These are phyloP conservation scores for Aspergillus bertholletiae DNA, from an alignment of 495 filamentous ascomycete species.

Conservation along the genomic window DNA sequence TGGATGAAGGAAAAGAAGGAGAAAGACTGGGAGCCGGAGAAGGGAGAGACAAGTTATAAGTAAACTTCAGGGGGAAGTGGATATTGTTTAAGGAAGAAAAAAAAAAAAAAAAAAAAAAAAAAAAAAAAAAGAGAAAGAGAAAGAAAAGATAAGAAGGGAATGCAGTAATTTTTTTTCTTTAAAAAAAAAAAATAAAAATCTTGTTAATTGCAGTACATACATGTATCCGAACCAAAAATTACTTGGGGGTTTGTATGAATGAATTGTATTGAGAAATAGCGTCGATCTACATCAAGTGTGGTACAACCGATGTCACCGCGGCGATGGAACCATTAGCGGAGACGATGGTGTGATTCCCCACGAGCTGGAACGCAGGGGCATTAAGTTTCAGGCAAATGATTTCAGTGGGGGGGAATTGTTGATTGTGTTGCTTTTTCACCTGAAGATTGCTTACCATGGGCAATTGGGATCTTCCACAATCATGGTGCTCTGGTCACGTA, in stretches of 20 bases:
- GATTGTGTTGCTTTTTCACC: too few relatives aligned
- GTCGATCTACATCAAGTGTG: not conserved
- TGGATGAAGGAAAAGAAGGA: conserved; percentile 2
- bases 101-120: not conserved
- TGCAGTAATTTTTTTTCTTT: too few relatives aligned
- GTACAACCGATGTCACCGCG: conserved; percentile 12
- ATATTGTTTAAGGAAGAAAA: conserved; percentile 2
- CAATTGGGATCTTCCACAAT: too few relatives aligned
- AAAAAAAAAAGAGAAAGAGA: not conserved
- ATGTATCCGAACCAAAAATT: too few relatives aligned
- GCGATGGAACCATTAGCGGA: conserved; percentile 32
- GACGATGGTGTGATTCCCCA: conserved; percentile 40
- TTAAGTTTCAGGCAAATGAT: not conserved
- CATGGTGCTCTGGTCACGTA: too few relatives aligned
- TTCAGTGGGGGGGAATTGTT: not conserved
- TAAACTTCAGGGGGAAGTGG: not conserved
- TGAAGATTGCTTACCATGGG: too few relatives aligned
- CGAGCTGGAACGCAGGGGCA: not conserved
- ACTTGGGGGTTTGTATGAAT: not conserved
- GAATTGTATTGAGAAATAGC: conserved; percentile 4
- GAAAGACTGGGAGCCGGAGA: conserved; percentile 17
- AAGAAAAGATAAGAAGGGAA: not conserved
- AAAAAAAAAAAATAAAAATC: conserved; percentile 4
- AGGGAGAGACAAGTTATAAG: conserved; percentile 5
- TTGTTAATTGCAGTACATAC: too few relatives aligned